Base-by-base conservation (phyloP, 306 rosid genomes). In the Ziziphus jujuba region DNA sequence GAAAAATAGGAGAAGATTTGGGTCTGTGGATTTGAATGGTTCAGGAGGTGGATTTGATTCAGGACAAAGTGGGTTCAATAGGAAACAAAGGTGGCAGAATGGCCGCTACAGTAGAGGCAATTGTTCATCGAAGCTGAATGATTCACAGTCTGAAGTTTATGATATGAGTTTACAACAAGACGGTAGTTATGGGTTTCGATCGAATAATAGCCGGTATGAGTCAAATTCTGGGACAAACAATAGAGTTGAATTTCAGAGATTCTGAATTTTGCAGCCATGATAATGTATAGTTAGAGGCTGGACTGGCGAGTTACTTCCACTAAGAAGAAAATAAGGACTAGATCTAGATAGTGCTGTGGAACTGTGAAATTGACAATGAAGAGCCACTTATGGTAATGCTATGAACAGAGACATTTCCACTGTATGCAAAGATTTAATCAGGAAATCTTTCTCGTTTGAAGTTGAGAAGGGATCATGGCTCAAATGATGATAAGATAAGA, bases 81-180 rank as follows among this genome's bases (percentile, higher is more conserved):
- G 72, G 59, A 87, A 59, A 24, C 79, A 76, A 38, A 74, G 84
- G 74, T 67, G 71, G 40, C 69, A 69, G 24, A 49, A 48, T 51
- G 44, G 58, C 63, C 60, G 64, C 59, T 22, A 51, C 40, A 49
- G 22, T 69, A 66, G 64, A 59, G 44, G 74, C 65, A 72, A 76
- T 73, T 66, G 73, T 72, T 78, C 74, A 16, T 23, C 13, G 75
- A 57, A 68, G 61, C 54, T 55, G 65, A 65, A 69, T 60, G 79
- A 47, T 68, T 43, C 78, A 40, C 56, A 65, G 40, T 80, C 93
- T 28, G 85, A 85, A 58, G 87, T 86, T 40, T 86, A 78, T 62
- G 90, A 90, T 67, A 88, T 93, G 97, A 82, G 72, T 73, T 82
- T 88, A 82, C 82, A 77, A 73, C 78, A 77, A 50, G 95, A 90